Evolutionary conservation across 257 asterid species (phyloP), one percentile per base, ranked within the genome.

Genomic region (Knoxia roxburghii): DNA sequence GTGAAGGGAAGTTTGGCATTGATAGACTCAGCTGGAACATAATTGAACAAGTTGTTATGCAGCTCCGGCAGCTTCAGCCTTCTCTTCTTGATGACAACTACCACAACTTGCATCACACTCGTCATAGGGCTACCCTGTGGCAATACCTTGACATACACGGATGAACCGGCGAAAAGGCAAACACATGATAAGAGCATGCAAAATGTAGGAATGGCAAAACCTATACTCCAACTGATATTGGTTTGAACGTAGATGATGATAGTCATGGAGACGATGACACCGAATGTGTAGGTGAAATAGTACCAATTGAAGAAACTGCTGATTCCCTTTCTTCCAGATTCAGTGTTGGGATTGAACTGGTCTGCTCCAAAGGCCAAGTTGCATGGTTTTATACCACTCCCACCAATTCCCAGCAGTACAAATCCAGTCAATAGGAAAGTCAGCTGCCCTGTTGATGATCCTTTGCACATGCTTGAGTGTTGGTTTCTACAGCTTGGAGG

Each of bases 251-350:
- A 86, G 0, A 88, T 90, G 14, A 88, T 89, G 8, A 72, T 65
- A 2, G 96, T 88, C 15, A 84, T 79, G 1, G 96, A 84, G 27
- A 86, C 75, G 84, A 84, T 75, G 65, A 79, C 83, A 2, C 91
- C 94, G 55, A 88, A 88, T 1, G 96, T 86, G 18, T 84, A 62
- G 13, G 96, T 86, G 80, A 88, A 82, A 73, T 86, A 88, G 14
- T 88, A 88, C 96, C 96, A 88, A 26, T 88, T 88, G 85, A 88
- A 88, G 79, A 88, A 88, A 52, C 93, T 84, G 61, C 80, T 86
- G 45, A 83, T 76, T 23, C 90, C 96, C 46, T 85, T 71, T 69
- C 84, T 84, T 3, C 96, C 96, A 0, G 84, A 73, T 14, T 75
- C 88, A 0, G 94, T 86, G 7, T 80, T 78, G 14, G 94, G 94